These are phyloP conservation scores for Dendrobium nobile DNA, from an alignment of 106 monocot genomes.

Conservation along the genomic window DNA sequence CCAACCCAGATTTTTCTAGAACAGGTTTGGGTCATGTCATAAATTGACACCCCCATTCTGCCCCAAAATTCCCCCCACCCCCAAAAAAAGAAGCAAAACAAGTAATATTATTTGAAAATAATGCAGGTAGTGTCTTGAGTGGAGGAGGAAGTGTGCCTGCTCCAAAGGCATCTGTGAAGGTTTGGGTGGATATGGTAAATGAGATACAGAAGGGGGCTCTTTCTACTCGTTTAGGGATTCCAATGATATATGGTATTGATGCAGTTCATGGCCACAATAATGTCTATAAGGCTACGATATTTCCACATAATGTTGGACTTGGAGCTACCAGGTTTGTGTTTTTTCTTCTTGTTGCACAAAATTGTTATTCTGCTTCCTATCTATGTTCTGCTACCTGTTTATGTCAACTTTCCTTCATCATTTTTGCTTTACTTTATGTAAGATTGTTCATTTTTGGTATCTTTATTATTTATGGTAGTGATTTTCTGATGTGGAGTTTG, in stretches of 20 bases:
- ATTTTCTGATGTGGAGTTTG: background rate
- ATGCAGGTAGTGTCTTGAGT: constrained; percentile 71
- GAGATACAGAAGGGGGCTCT: constrained; percentile 55
- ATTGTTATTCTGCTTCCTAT: background rate
- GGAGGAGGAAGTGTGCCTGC: constrained; percentile 59
- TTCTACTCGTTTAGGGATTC: constrained; percentile 69
- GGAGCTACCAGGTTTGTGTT: constrained; percentile 50
- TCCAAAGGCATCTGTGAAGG: constrained; percentile 32
- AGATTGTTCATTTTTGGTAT: background rate
- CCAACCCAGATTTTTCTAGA: no score
- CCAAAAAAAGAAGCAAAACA: background rate
- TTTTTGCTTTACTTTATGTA: background rate
- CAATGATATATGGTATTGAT: constrained; percentile 78
- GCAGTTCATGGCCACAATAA: constrained; percentile 84
- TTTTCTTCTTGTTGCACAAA: background rate
- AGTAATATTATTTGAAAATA: background rate
- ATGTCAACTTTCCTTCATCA: background rate
- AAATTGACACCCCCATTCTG: no score
- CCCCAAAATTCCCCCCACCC: no score
- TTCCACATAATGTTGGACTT: constrained; percentile 82
- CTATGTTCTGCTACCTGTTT: background rate
- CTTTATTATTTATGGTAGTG: background rate
- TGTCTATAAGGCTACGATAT: constrained; percentile 70
- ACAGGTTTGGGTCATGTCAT: no score
- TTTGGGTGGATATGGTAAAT: constrained; percentile 64